phyloP scores from a whole-genome alignment of 2,329 filamentous ascomycete species.

The Verticillium nubilum region DNA sequence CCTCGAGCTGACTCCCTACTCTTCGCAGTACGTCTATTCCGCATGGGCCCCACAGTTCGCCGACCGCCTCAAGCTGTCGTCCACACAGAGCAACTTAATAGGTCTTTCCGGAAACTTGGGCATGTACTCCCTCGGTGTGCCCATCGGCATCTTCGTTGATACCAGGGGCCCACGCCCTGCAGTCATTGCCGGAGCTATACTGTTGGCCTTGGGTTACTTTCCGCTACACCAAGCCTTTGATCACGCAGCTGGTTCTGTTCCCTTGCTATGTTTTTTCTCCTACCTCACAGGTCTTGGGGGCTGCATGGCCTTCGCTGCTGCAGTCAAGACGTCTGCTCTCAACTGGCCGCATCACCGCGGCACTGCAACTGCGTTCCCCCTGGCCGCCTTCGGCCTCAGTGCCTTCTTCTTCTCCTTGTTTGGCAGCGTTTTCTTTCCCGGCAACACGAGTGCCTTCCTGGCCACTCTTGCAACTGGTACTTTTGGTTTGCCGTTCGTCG shows the following conservation, averaged over 20 bases:
- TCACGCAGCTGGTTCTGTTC: constrained; percentile 53
- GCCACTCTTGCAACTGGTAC: constrained; percentile 77
- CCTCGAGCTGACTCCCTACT: neutral
- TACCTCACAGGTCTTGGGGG: constrained; percentile 84
- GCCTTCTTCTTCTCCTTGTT: constrained; percentile 92
- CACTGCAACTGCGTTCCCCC: constrained; percentile 87
- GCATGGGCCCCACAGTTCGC: constrained; percentile 97
- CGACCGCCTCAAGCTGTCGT: constrained; percentile 75
- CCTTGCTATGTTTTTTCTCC: constrained; percentile 71
- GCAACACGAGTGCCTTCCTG: constrained; percentile 76
- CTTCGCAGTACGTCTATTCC: constrained; percentile 86
- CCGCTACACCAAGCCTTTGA: constrained; percentile 77
- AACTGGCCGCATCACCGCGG: constrained; percentile 91
- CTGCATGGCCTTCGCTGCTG: constrained; percentile 82
- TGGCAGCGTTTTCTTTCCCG: constrained; percentile 72
- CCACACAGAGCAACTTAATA: constrained; percentile 91
- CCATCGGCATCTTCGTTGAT: constrained; percentile 84
- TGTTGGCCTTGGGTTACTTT: constrained; percentile 77
- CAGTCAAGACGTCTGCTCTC: constrained; percentile 80
- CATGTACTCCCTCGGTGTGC: constrained; percentile 90
- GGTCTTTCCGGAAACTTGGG: constrained; percentile 81
- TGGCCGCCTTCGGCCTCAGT: constrained; percentile 89
- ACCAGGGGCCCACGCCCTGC: constrained; percentile 72
- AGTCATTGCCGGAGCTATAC: constrained; percentile 66
- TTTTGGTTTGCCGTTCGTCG: constrained; percentile 64